phyloP scores from a whole-genome alignment of 225 moss, liverwort and hornwort species.

The Takakia lepidozioides region DNA sequence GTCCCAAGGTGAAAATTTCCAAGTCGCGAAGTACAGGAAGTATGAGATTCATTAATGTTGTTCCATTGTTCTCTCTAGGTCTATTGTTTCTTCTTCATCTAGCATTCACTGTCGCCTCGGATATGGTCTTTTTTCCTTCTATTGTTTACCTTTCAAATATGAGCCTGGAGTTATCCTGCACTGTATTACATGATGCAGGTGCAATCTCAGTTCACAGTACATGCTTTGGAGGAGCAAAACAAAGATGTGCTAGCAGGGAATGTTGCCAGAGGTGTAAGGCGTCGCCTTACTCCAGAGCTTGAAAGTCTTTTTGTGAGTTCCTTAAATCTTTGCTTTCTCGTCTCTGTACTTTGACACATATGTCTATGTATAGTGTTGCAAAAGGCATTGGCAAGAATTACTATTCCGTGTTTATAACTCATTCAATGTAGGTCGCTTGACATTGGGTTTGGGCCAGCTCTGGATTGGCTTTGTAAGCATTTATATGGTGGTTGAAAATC shows the following conservation, averaged over 20 bases:
- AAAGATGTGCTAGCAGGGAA: conserved; percentile 18
- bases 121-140: too few relatives aligned
- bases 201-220: too few relatives aligned
- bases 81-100: too few relatives aligned
- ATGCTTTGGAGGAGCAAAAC: conserved; percentile 30
- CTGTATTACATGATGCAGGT: too few relatives aligned
- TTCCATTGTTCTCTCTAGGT: too few relatives aligned
- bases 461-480: background rate
- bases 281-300: conserved; percentile 49
- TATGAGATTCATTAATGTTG: too few relatives aligned
- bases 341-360: background rate
- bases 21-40: too few relatives aligned
- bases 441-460: background rate
- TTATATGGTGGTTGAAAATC: background rate
- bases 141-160: too few relatives aligned
- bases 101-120: too few relatives aligned
- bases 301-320: conserved; percentile 57
- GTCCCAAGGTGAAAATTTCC: too few relatives aligned
- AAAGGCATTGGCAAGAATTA: background rate
- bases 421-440: background rate
- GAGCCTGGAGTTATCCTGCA: too few relatives aligned
- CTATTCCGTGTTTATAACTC: background rate
- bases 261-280: conserved; percentile 20
- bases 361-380: too few relatives aligned
- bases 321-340: background rate